Evolutionary conservation across 495 filamentous ascomycete genomes (phyloP).

Genomic region (Pseudotulostoma volvatum): DNA sequence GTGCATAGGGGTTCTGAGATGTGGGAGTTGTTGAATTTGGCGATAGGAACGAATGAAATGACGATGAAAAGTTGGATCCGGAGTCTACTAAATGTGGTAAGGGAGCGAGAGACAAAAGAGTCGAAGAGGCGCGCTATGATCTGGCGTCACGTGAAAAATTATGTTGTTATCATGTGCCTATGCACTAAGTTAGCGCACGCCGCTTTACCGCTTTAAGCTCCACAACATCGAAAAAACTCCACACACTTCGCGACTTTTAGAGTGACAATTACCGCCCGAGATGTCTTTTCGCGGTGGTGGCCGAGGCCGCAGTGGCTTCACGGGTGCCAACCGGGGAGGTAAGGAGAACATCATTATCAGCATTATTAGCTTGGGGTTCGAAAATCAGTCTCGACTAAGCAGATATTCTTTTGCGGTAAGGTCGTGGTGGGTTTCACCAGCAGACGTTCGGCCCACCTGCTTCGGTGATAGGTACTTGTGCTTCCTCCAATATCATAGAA

Average conservation of each 20-base stretch:
- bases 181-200: no score
- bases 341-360: slow-evolving; percentile 6
- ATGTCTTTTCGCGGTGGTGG: slow-evolving; percentile 40
- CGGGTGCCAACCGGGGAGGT: slow-evolving; percentile 36
- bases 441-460: slow-evolving; percentile 50
- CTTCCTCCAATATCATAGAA: background rate
- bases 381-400: background rate
- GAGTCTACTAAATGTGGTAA: no score
- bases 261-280: slow-evolving; percentile 16
- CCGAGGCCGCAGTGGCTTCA: slow-evolving; percentile 24
- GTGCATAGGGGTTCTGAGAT: no score
- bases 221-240: slow-evolving; percentile 36
- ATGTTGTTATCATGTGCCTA: no score
- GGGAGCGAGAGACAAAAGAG: no score
- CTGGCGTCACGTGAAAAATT: slow-evolving; percentile 4
- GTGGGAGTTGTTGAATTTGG: no score
- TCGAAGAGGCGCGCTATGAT: slow-evolving; percentile 5
- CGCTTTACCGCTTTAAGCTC: slow-evolving; percentile 33
- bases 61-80: no score
- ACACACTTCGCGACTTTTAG: slow-evolving; percentile 3
- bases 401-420: slow-evolving; percentile 29
- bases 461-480: slow-evolving; percentile 41
- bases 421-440: slow-evolving; percentile 44
- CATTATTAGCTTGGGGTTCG: background rate
- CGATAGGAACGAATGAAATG: no score